Base-by-base conservation (phyloP, 1,284 basidiomycete genomes). In the Microbotryum violaceum region DNA sequence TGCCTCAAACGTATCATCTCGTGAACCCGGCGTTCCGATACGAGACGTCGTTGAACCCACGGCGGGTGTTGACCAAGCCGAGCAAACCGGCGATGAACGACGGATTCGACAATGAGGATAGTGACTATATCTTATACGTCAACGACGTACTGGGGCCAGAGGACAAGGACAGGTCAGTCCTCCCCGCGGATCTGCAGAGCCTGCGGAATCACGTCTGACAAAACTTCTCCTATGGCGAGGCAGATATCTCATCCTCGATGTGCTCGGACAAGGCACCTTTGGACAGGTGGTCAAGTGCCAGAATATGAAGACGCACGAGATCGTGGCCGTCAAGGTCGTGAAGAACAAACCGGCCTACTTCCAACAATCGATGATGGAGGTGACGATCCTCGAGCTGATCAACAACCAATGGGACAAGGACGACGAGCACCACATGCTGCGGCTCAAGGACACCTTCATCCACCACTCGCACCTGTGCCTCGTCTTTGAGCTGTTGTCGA, bases 291-390 rank as follows among this genome's bases (percentile, higher is more conserved):
- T 98, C 74, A 98, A 99, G 76, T 98, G 96, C 75, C 96, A 97
- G 76, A 97, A 99, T 75, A 94, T 97, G 87, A 90, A 93, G 77
- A 97, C 90, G 46, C 92, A 97, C 76, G 93, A 97, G 75, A 90
- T 98, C 57, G 91, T 96, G 49, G 96, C 96, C 18, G 94, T 98
- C 66, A 98, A 98, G 77, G 96, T 98, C 20, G 92, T 98, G 73
- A 98, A 98, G 81, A 98, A 98, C 78, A 98, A 98, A 77, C 94
- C 94, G 3, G 94, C 94, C 0, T 98, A 98, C 78, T 93, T 97
- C 77, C 96, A 97, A 74, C 94, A 98, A 79, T 91, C 88, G 77
- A 97, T 97, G 89, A 98, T 98, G 94, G 96, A 98, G 77, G 96
- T 98, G 27, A 97, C 93, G 0, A 97, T 98, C 67, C 80, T 98